A percentile compares a stretch with the other conserved stretches of the same genome.
Evolutionary conservation across 2,329 filamentous ascomycete genomes (phyloP).

Genomic region (Fusarium illudens): DNA sequence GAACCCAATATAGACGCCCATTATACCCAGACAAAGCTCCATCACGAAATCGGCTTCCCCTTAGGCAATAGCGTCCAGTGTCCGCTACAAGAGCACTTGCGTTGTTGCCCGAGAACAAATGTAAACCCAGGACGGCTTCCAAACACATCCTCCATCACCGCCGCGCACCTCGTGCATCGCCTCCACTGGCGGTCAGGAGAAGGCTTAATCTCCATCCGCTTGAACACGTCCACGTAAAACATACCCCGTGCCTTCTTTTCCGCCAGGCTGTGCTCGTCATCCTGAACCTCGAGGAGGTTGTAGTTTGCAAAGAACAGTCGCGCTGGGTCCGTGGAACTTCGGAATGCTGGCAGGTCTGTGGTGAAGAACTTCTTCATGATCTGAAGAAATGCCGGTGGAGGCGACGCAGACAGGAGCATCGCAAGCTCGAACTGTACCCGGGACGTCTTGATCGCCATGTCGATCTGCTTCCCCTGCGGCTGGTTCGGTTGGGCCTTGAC

Average conservation of each 20-base stretch:
- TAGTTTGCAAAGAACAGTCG: slow-evolving; percentile 79
- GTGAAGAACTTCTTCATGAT: slow-evolving; percentile 74
- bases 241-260: slow-evolving; percentile 48
- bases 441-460: slow-evolving; percentile 54
- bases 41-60: slow-evolving; percentile 38
- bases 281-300: slow-evolving; percentile 71
- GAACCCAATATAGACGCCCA: slow-evolving; percentile 1
- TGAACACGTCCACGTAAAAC: slow-evolving; percentile 64
- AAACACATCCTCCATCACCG: slow-evolving; percentile 70
- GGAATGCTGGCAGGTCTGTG: slow-evolving; percentile 65
- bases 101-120: slow-evolving; percentile 64
- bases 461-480: slow-evolving; percentile 53
- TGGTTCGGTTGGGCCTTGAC: slow-evolving; percentile 58
- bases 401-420: slow-evolving; percentile 59
- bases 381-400: slow-evolving; percentile 57
- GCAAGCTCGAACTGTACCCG: slow-evolving; percentile 61
- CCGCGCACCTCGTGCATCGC: slow-evolving; percentile 64
- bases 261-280: slow-evolving; percentile 60
- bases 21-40: background rate
- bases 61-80: slow-evolving; percentile 58
- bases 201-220: slow-evolving; percentile 60
- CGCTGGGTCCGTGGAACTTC: slow-evolving; percentile 68
- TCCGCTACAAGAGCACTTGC: slow-evolving; percentile 64
- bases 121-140: slow-evolving; percentile 58
- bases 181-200: slow-evolving; percentile 46